Evolutionary conservation across 352 stramenopile species (phyloP).

Genomic region (Globisporangium megalacanthum): DNA sequence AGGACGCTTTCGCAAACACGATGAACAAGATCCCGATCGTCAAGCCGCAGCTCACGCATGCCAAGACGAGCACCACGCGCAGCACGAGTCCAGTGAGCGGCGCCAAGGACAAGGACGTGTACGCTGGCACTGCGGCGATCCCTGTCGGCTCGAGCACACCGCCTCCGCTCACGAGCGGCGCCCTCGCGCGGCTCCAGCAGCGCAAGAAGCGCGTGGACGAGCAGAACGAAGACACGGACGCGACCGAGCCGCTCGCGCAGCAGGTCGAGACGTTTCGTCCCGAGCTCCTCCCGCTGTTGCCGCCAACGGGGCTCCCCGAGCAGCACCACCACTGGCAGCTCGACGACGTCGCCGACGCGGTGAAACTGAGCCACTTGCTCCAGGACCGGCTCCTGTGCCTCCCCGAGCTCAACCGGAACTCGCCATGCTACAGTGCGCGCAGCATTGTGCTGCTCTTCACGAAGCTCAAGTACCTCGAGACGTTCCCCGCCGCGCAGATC

Average conservation of each 20-base stretch:
- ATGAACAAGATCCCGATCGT: conserved; percentile 29
- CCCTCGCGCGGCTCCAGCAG: background rate
- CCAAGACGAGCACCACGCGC: conserved; percentile 28
- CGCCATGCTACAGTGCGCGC: conserved; percentile 73
- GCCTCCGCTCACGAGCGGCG: background rate
- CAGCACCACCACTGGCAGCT: conserved; percentile 31
- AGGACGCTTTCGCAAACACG: background rate
- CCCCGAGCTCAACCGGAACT: conserved; percentile 73
- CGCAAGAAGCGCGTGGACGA: conserved; percentile 15
- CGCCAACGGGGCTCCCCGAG: conserved; percentile 25
- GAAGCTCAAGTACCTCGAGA: conserved; percentile 81
- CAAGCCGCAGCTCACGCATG: conserved; percentile 18
- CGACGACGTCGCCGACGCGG: conserved; percentile 45
- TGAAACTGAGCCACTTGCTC: conserved; percentile 55
- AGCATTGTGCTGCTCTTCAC: conserved; percentile 79
- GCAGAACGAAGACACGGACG: conserved; percentile 11
- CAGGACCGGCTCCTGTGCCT: conserved; percentile 72
- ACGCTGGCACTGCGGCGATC: background rate
- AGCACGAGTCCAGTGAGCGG: conserved; percentile 7
- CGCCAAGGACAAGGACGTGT: conserved; percentile 5
- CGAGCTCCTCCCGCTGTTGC: conserved; percentile 58
- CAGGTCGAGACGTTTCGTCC: conserved; percentile 42
- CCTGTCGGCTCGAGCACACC: too few relatives aligned
- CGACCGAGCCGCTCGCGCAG: conserved; percentile 23
- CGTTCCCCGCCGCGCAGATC: conserved; percentile 54